These are phyloP conservation scores for Plasmodium relictum DNA, from an alignment of 169 alveolate genomes.

Conservation along the genomic window DNA sequence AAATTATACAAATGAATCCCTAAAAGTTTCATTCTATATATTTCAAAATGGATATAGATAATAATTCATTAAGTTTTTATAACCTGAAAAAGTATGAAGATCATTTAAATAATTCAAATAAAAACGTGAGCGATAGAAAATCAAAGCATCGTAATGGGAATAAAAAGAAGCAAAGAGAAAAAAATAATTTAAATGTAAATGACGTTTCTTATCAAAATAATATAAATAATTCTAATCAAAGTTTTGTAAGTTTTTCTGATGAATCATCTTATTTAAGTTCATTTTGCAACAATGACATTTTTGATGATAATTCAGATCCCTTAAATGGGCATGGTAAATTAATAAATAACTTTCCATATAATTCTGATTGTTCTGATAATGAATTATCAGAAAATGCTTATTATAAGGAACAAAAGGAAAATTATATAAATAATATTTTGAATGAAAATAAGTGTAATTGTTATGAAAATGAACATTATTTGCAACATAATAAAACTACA, in stretches of 20 bases:
- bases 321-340: slow-evolving; percentile 9
- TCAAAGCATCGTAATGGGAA: slow-evolving; percentile 3
- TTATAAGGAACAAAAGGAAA: slow-evolving; percentile 44
- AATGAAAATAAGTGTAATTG: slow-evolving; percentile 13
- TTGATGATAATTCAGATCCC: slow-evolving; percentile 16
- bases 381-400: slow-evolving; percentile 38
- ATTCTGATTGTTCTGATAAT: slow-evolving; percentile 24
- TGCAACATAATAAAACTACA: neutral
- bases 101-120: slow-evolving; percentile 19
- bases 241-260: slow-evolving; percentile 64
- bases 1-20: slow-evolving; percentile 25
- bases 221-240: slow-evolving; percentile 38
- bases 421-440: slow-evolving; percentile 33
- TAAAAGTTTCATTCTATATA: neutral
- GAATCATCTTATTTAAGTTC: slow-evolving; percentile 48
- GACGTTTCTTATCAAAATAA: neutral
- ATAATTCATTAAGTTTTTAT: slow-evolving; percentile 26
- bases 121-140: slow-evolving; percentile 16
- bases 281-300: slow-evolving; percentile 25
- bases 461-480: slow-evolving; percentile 1
- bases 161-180: neutral
- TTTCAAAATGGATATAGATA: slow-evolving; percentile 62
- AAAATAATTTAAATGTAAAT: neutral
- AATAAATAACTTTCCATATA: neutral
- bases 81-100: slow-evolving; percentile 45